These are phyloP conservation scores for Colletotrichum higginsianum DNA, from an alignment of 2,329 filamentous ascomycete species.

Conservation along the genomic window DNA sequence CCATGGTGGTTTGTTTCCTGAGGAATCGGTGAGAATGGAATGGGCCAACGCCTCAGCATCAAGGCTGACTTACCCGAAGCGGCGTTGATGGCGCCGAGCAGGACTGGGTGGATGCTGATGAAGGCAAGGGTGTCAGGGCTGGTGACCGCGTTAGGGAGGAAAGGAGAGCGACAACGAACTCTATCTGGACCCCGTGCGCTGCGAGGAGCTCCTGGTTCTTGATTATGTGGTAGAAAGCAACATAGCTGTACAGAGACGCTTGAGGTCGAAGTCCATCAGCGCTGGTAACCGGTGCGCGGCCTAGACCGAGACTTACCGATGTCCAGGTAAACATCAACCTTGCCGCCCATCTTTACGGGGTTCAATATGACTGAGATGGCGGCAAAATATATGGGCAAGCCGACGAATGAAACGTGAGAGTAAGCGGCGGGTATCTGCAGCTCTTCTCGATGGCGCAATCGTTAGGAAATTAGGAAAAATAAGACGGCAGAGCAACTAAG, in stretches of 20 bases:
- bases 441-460: slow-evolving; percentile 21
- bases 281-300: not conserved
- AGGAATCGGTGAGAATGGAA: not conserved
- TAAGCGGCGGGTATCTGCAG: not conserved
- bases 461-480: not conserved
- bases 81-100: slow-evolving; percentile 78
- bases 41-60: not conserved
- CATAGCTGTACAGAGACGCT: slow-evolving; percentile 77
- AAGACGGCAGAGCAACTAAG: not conserved
- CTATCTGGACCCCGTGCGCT: slow-evolving; percentile 73
- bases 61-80: slow-evolving; percentile 62
- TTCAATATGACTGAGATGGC: not conserved
- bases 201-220: slow-evolving; percentile 68
- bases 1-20: slow-evolving; percentile 84
- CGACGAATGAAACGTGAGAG: not conserved
- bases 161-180: slow-evolving; percentile 64
- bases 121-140: not conserved
- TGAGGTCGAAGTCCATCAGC: not conserved
- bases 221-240: slow-evolving; percentile 70
- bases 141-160: not conserved
- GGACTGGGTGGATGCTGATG: slow-evolving; percentile 77
- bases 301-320: slow-evolving; percentile 64
- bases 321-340: slow-evolving; percentile 78
- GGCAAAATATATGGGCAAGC: not conserved
- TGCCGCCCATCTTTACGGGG: slow-evolving; percentile 66